A percentile compares a stretch with the other conserved stretches of the same genome.
These are phyloP conservation scores for Beauveria caledonica DNA, from an alignment of 2,329 filamentous ascomycete genomes.

Conservation along the genomic window DNA sequence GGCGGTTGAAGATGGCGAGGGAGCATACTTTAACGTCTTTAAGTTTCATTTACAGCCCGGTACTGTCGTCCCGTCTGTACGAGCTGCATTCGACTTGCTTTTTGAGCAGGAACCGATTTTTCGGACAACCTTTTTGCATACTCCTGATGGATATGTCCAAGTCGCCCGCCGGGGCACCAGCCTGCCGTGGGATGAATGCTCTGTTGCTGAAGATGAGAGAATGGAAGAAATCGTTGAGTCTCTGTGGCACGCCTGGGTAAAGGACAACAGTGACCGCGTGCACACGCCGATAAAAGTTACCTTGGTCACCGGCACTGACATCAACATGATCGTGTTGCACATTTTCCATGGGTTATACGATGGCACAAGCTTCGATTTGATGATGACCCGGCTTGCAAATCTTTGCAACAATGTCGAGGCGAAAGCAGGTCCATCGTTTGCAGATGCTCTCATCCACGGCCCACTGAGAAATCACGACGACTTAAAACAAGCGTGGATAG, in stretches of 20 bases:
- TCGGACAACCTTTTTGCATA: slow-evolving; percentile 63
- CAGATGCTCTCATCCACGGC: slow-evolving; percentile 60
- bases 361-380: slow-evolving; percentile 63
- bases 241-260: slow-evolving; percentile 43
- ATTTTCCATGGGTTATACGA: slow-evolving; percentile 88
- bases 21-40: slow-evolving; percentile 74
- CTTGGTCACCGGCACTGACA: slow-evolving; percentile 23
- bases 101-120: slow-evolving; percentile 53
- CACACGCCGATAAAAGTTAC: slow-evolving; percentile 44
- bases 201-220: slow-evolving; percentile 19
- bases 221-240: slow-evolving; percentile 26
- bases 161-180: slow-evolving; percentile 44
- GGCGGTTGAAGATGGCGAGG: slow-evolving; percentile 41
- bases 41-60: slow-evolving; percentile 42
- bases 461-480: slow-evolving; percentile 45
- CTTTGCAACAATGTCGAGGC: slow-evolving; percentile 16
- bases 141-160: slow-evolving; percentile 69
- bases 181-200: slow-evolving; percentile 37
- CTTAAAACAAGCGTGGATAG: slow-evolving; percentile 57
- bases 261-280: slow-evolving; percentile 40
- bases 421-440: slow-evolving; percentile 45
- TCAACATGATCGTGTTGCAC: slow-evolving; percentile 46
- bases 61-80: slow-evolving; percentile 41
- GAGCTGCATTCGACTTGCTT: slow-evolving; percentile 48
- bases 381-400: slow-evolving; percentile 49